phyloP scores from a whole-genome alignment of 2,329 filamentous ascomycete species.

The Colletotrichum filicis region DNA sequence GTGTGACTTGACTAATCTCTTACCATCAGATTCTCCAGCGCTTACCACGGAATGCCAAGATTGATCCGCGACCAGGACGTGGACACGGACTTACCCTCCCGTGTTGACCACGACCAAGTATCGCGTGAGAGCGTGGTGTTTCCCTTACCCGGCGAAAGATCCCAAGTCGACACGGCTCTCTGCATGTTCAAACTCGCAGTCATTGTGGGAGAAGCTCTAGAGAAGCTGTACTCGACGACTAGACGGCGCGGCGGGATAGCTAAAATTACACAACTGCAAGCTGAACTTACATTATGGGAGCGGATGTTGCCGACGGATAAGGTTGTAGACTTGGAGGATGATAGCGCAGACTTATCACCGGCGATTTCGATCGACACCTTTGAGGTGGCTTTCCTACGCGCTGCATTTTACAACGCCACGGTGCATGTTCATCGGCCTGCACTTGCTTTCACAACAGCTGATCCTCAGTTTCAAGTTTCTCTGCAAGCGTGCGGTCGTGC shows the following conservation, averaged over 20 bases:
- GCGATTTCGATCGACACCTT: background rate
- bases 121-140: conserved; percentile 39
- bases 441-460: conserved; percentile 38
- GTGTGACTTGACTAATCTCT: background rate
- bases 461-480: conserved; percentile 37
- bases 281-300: conserved; percentile 41
- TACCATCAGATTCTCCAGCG: conserved; percentile 37
- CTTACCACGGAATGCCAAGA: conserved; percentile 41
- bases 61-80: conserved; percentile 42
- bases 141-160: conserved; percentile 39
- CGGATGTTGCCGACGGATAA: conserved; percentile 15
- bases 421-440: conserved; percentile 41
- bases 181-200: conserved; percentile 40
- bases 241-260: conserved; percentile 39
- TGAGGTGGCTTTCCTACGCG: conserved; percentile 31
- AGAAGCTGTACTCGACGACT: conserved; percentile 41
- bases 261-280: conserved; percentile 39
- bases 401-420: conserved; percentile 37
- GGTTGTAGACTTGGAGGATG: conserved; percentile 20
- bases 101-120: conserved; percentile 40
- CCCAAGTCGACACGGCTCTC: conserved; percentile 40
- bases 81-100: conserved; percentile 40
- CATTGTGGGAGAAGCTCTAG: conserved; percentile 39
- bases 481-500: conserved; percentile 36
- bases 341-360: background rate